Base-by-base conservation (phyloP, 2,329 filamentous ascomycete genomes). In the Calonectria pseudoreteaudii region DNA sequence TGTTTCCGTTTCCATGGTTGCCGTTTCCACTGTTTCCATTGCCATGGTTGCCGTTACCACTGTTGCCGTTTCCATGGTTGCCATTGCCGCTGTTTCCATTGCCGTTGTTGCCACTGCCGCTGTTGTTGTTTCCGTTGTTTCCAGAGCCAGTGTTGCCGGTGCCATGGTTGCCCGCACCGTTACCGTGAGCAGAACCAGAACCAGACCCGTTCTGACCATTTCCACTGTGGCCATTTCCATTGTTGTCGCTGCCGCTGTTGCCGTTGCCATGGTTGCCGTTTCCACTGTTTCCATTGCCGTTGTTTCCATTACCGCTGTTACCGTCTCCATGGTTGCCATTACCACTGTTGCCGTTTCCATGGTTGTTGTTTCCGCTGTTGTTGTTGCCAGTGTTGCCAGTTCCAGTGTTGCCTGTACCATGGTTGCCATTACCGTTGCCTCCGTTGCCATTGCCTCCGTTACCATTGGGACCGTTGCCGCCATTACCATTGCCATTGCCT, bases 91-190 rank as follows among this genome's bases (percentile, higher is more conserved):
- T 65, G 60, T 44, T 47, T 4, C 20, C 20, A 10, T 66, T 50
- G 8, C 47, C 28, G 5, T 49, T 49, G 86, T 82, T 1, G 87
- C 88, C 1, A 82, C 60, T 58, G n/a, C 60, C 64, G 10, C 80
- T 77, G 1, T 87, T 87, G 6, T 86, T 82, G 1, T 87, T 88
- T 87, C 89, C 87, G 7, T 86, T 82, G 0, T 66, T 66, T 18
- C 87, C 88, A 1, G 31, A 30, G 26, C 31, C 47, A n/a, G n/a
- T 49, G 26, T 49, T 36, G 14, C 28, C 41, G 9, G n/a, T 16
- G 20, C 62, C 44, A 86, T 82, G 1, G 52, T 56, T 56, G 9
- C 18, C 20, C n/a, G n/a, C 11, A 20, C 53, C 53, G 31, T 38
- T n/a, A n/a, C 53, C 53, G 3, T 16, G 7, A 10, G 70, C 47